Evolutionary conservation across 1,139 yeast genomes (phyloP).

Genomic region (Torulaspora globosa): DNA sequence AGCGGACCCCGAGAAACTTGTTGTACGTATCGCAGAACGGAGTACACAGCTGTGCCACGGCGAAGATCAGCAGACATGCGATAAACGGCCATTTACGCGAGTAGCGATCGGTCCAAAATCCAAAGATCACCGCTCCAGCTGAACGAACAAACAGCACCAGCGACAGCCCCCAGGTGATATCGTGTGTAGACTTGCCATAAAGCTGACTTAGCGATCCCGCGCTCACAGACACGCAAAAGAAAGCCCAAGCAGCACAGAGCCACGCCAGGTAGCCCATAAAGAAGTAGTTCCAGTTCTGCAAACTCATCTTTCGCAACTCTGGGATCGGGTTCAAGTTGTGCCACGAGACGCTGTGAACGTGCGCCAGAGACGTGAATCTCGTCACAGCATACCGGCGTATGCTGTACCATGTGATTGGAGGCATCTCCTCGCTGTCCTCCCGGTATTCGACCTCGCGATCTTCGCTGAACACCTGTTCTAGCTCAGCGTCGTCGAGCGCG

Average conservation of each 20-base stretch:
- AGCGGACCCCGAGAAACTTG: conserved; percentile 51
- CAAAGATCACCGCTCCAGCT: conserved; percentile 56
- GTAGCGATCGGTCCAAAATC: conserved; percentile 48
- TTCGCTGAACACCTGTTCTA: conserved; percentile 10
- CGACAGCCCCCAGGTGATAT: conserved; percentile 56
- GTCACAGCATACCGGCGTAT: conserved; percentile 29
- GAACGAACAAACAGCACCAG: conserved; percentile 58
- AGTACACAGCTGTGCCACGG: conserved; percentile 49
- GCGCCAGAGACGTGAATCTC: conserved; percentile 32
- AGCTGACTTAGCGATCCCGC: conserved; percentile 45
- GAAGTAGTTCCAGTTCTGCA: conserved; percentile 44
- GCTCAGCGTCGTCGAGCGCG: conserved; percentile 9
- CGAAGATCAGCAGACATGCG: conserved; percentile 42
- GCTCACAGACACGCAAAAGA: conserved; percentile 48
- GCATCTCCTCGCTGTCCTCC: conserved; percentile 23
- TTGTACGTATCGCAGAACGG: conserved; percentile 49
- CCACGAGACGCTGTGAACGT: conserved; percentile 25
- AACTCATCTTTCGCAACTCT: conserved; percentile 36
- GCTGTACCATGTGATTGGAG: conserved; percentile 28
- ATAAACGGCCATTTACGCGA: conserved; percentile 57
- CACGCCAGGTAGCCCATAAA: conserved; percentile 48
- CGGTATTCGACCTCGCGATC: conserved; percentile 13
- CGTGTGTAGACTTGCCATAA: conserved; percentile 42
- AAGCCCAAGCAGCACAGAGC: conserved; percentile 53
- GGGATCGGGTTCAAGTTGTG: conserved; percentile 39